Evolutionary conservation across 176 grass and related monocot genomes (phyloP).

Genomic region (Microstegium vimineum): DNA sequence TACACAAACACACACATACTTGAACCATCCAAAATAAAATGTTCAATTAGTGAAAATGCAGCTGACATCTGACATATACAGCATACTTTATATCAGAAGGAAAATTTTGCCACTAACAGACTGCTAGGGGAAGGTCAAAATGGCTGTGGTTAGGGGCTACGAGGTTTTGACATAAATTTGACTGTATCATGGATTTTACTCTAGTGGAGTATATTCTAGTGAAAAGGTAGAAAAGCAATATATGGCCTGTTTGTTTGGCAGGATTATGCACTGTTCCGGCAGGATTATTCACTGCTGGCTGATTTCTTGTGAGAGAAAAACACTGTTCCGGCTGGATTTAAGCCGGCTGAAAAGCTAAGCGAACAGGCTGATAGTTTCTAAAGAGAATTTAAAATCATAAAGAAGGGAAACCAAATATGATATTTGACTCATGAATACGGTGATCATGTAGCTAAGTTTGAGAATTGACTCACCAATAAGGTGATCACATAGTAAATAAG

Average conservation of each 20-base stretch:
- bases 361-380: no score
- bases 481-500: not conserved
- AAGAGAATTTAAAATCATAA: not conserved
- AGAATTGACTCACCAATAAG: not conserved
- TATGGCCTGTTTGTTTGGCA: no score
- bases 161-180: constrained; percentile 2
- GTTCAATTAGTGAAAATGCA: not conserved
- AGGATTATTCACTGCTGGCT: no score
- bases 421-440: not conserved
- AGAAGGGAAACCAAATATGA: not conserved
- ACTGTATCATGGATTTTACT: not conserved
- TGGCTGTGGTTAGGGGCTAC: not conserved
- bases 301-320: no score
- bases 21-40: constrained; percentile 2
- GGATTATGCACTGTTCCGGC: no score
- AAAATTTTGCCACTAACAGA: not conserved
- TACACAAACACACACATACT: not conserved
- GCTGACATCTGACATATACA: not conserved
- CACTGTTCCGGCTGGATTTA: no score
- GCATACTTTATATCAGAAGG: not conserved
- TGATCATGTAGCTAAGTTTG: not conserved
- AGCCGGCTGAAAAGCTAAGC: no score
- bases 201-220: not conserved
- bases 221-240: not conserved
- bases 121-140: not conserved